These are phyloP conservation scores for Hevea brasiliensis DNA, from an alignment of 345 rosid species.

Conservation along the genomic window DNA sequence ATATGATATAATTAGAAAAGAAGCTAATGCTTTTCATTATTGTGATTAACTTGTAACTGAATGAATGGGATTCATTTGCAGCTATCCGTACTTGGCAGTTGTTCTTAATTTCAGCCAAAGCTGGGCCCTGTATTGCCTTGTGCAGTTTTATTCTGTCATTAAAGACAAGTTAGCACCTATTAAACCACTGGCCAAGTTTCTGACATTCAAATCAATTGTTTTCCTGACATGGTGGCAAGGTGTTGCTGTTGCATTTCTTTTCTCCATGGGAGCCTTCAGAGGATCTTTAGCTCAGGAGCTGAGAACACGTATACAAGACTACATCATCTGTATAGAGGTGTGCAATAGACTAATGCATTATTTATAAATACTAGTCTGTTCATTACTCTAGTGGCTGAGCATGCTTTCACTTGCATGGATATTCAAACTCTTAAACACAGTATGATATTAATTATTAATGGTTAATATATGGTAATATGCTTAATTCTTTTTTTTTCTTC, in stretches of 20 bases:
- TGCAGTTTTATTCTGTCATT: constrained; percentile 83
- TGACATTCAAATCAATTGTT: constrained; percentile 92
- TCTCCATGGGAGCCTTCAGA: constrained; percentile 78
- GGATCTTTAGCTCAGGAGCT: constrained; percentile 88
- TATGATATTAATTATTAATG: too few species aligned
- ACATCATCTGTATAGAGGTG: constrained; percentile 96
- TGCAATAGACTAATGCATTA: constrained; percentile 6
- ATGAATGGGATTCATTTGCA: constrained; percentile 35
- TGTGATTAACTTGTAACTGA: constrained; percentile 10
- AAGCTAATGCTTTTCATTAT: constrained; percentile 2
- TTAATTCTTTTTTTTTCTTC: too few species aligned
- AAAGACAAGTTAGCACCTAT: constrained; percentile 89
- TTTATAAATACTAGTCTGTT: neutral
- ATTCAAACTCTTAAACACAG: too few species aligned
- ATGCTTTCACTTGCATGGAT: too few species aligned
- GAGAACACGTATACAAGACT: constrained; percentile 89
- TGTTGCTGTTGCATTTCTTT: constrained; percentile 84
- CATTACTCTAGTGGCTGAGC: too few species aligned
- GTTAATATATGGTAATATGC: too few species aligned
- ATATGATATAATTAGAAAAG: neutral
- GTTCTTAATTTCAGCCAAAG: constrained; percentile 96
- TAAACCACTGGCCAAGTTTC: constrained; percentile 91
- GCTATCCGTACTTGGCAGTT: constrained; percentile 95
- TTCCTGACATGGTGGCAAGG: constrained; percentile 99
- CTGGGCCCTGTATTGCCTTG: constrained; percentile 97